These are phyloP conservation scores for Teratosphaeria epicoccoides DNA, from an alignment of 2,329 filamentous ascomycete species.

Conservation along the genomic window DNA sequence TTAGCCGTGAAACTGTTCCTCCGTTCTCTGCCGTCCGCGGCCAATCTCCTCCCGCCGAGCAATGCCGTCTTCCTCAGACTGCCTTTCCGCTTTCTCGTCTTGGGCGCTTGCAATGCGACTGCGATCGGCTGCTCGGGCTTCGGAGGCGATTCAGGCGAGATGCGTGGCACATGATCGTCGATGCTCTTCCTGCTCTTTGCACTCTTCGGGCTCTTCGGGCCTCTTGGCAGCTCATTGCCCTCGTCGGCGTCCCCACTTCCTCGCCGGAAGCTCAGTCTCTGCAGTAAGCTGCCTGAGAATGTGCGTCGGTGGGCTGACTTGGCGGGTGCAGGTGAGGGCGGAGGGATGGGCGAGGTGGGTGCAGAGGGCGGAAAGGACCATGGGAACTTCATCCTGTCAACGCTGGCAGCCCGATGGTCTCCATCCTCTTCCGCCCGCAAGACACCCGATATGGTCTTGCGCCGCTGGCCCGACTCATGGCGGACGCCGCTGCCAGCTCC, in stretches of 20 bases:
- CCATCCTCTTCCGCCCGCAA: neutral
- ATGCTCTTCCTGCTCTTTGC: constrained; percentile 20
- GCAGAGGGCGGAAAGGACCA: constrained; percentile 14
- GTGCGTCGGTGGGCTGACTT: constrained; percentile 39
- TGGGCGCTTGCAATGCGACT: constrained; percentile 35
- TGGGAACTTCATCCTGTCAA: constrained; percentile 17
- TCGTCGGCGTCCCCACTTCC: constrained; percentile 30
- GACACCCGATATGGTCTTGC: constrained; percentile 6
- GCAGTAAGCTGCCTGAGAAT: constrained; percentile 55
- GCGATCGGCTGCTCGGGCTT: constrained; percentile 41
- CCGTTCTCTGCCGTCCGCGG: constrained; percentile 46
- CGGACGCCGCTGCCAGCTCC: constrained; percentile 6
- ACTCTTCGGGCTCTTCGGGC: constrained; percentile 18
- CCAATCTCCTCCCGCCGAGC: constrained; percentile 57
- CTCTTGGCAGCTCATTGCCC: constrained; percentile 22
- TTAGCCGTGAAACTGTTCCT: constrained; percentile 28
- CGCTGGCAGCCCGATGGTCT: constrained; percentile 7
- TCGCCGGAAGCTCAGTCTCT: constrained; percentile 59
- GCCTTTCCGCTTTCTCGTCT: constrained; percentile 62
- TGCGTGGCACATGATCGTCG: constrained; percentile 21
- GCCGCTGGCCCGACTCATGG: constrained; percentile 3
- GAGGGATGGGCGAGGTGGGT: constrained; percentile 7
- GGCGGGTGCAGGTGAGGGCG: neutral
- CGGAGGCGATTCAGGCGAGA: constrained; percentile 8
- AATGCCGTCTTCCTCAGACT: constrained; percentile 81